Evolutionary conservation across 805 yeast species (phyloP), one percentile per base, ranked within the genome.

Genomic region (Clavispora santaluciae): DNA sequence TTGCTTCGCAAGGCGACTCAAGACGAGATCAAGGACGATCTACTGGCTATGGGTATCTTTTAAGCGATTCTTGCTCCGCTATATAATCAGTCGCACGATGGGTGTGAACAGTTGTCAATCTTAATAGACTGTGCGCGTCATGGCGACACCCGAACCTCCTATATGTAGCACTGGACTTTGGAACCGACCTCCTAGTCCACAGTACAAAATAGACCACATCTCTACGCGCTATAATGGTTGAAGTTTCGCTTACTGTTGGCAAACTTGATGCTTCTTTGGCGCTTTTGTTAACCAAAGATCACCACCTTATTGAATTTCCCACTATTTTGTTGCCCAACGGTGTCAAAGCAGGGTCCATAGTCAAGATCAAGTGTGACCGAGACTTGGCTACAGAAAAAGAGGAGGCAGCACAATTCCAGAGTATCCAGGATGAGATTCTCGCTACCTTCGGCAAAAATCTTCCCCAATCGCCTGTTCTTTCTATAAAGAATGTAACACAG

Each of bases 221-320:
- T 16, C 20, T 20, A 28, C 18, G 16, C 31, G 13, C 20, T 15
- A 20, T 43, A 21, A 83, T 84, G 87, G 95, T 89, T 23, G 93
- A 88, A 64, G 96, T 90, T 9, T 83, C 95, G 33, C 75, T 91
- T 28, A 90, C 97, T 0, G 97, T 93, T 16, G 99, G 98, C 36
- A 90, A 90, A 66, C 73, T 91, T 34, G 99, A 93, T 60, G 96
- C 97, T 10, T 89, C 97, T 2, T 71, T 93, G 60, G 98, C 98
- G 22, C 72, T 93, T 35, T 72, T 93, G 34, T 76, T 95, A 28
- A 91, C 99, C 15, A 78, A 83, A 42, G 93, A 91, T 60, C 98
- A 91, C 61, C 96, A 90, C 59, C 73, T 91, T 46, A 90, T 93
- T 49, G 99, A 93, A 57, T 93, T 91, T 55, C 99, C 99, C n/a